Evolutionary conservation across 208 protist genomes (phyloP).

Genomic region (Wallacemonas collosoma): DNA sequence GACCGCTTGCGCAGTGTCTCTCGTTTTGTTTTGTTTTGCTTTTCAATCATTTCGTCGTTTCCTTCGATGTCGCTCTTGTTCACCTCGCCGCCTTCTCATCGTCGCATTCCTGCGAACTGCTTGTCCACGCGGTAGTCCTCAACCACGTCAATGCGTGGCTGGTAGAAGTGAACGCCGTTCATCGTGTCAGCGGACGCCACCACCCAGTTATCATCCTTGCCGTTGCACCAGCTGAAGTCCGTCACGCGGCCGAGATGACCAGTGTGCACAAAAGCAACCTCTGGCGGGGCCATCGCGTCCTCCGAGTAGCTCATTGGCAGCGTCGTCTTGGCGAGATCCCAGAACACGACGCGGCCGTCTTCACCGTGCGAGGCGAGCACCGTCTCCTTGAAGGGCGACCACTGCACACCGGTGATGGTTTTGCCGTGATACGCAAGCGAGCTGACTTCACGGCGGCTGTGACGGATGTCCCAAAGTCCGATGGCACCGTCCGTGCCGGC

Average conservation of each 20-base stretch:
- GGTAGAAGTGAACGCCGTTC: conserved; percentile 96
- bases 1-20: not conserved
- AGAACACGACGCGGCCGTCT: conserved; percentile 60
- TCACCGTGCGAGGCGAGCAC: conserved; percentile 44
- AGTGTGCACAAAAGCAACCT: conserved; percentile 94
- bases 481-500: conserved; percentile 37
- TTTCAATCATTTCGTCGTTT: not conserved
- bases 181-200: conserved; percentile 93
- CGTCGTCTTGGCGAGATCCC: conserved; percentile 49
- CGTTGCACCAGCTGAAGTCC: conserved; percentile 92
- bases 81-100: not conserved
- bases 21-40: not conserved
- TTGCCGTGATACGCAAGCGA: conserved; percentile 48
- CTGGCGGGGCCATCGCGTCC: conserved; percentile 53
- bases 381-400: conserved; percentile 53
- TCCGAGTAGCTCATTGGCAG: conserved; percentile 41
- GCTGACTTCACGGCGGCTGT: conserved; percentile 21
- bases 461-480: conserved; percentile 61
- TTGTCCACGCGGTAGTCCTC: conserved; percentile 39
- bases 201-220: conserved; percentile 90
- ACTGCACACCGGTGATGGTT: conserved; percentile 51
- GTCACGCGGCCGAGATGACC: conserved; percentile 95
- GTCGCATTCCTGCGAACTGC: conserved; percentile 14
- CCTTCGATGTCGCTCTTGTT: not conserved
- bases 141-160: conserved; percentile 33